Conservation (phyloP, 129 eudicot genomes). For the Smallanthus sonchifolius region DNA sequence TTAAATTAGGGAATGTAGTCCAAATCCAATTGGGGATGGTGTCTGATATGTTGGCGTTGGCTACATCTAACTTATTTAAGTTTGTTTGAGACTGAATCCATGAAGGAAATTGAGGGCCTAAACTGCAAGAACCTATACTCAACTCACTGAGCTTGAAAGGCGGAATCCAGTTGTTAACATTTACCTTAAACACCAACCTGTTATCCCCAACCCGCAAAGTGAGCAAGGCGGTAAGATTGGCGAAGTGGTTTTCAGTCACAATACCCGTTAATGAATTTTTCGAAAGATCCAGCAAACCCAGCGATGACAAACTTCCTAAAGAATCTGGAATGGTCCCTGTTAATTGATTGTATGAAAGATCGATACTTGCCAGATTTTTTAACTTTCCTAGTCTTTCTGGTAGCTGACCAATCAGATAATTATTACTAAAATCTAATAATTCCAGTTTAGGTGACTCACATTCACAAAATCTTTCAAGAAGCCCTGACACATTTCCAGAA, state of each 20-base stretch:
- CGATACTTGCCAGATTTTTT: not conserved
- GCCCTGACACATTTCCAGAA: not conserved
- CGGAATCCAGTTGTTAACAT: not conserved
- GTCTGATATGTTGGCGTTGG: not conserved
- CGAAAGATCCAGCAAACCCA: not conserved
- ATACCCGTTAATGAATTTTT: not conserved
- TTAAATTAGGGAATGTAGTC: not conserved
- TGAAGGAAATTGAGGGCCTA: not conserved
- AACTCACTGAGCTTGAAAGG: not conserved
- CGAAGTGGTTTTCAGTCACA: not conserved
- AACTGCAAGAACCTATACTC: not conserved
- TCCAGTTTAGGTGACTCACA: not conserved
- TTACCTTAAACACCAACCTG: not conserved
- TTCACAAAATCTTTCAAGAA: not conserved
- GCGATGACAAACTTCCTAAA: not conserved
- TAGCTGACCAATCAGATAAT: not conserved
- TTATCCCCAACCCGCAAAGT: not conserved
- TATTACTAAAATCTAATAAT: not conserved
- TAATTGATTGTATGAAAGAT: not conserved
- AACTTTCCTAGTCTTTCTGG: not conserved
- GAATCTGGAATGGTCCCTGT: not conserved
- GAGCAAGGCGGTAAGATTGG: not conserved
- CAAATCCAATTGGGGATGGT: not conserved
- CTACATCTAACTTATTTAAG: not conserved
- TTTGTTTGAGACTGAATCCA: not conserved